Conservation (phyloP, 208 protist species). For the Acanthamoeba triangularis region DNA sequence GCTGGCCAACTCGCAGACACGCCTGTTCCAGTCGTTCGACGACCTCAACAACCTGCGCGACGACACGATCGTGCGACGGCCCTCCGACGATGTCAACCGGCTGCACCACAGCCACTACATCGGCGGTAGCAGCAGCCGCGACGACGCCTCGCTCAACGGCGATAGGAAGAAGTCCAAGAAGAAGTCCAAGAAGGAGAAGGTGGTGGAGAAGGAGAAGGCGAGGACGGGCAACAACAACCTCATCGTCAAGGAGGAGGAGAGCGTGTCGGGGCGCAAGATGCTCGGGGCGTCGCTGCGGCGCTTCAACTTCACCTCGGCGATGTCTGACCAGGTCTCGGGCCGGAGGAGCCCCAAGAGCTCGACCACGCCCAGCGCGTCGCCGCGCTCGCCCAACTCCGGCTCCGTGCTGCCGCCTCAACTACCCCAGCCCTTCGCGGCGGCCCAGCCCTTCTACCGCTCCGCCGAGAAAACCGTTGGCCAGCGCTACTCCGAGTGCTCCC, state of each 20-base stretch:
- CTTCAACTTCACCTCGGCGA: no score
- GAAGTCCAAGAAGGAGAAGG: neutral
- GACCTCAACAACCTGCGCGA: neutral
- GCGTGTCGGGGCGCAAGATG: no score
- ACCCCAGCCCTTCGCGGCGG: neutral
- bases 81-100: neutral
- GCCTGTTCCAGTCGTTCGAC: neutral
- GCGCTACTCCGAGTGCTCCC: conserved; percentile 3
- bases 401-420: neutral
- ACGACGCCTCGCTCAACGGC: neutral
- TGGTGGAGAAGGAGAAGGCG: neutral
- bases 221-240: neutral
- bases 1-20: neutral
- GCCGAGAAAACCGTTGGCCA: neutral
- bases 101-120: neutral
- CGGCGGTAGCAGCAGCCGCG: neutral
- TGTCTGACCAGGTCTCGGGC: no score
- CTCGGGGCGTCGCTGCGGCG: no score
- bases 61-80: neutral
- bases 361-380: neutral
- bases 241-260: no score
- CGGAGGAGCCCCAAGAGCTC: no score
- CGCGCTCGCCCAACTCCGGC: neutral
- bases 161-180: neutral
- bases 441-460: neutral